A percentile compares a stretch with the other conserved stretches of the same genome.
Evolutionary conservation across 169 alveolate genomes (phyloP).

Genomic region (Plasmodium relictum): DNA sequence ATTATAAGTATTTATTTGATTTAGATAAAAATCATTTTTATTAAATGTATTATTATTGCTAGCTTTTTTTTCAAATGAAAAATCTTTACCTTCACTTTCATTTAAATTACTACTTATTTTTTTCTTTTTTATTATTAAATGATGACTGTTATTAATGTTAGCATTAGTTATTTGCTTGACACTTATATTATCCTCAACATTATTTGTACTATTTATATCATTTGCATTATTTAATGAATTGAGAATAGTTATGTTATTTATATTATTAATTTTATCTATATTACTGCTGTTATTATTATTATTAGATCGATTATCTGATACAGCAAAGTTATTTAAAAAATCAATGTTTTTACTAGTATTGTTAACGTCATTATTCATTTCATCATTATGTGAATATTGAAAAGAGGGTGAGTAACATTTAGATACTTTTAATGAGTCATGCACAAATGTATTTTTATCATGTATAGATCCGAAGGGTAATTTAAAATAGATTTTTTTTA

Average conservation of each 20-base stretch:
- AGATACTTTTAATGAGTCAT: not conserved
- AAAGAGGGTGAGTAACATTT: not conserved
- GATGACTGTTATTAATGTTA: too few relatives aligned
- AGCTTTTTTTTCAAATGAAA: not conserved
- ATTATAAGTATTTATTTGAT: slow-evolving; percentile 9
- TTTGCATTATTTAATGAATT: not conserved
- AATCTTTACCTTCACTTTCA: too few relatives aligned
- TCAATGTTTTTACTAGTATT: too few relatives aligned
- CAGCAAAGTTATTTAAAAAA: not conserved
- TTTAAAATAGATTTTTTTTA: not conserved
- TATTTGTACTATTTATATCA: not conserved
- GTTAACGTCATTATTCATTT: not conserved
- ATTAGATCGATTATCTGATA: not conserved
- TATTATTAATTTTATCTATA: not conserved
- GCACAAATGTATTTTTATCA: not conserved
- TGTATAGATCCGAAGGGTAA: not conserved
- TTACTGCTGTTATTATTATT: not conserved
- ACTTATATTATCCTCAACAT: not conserved
- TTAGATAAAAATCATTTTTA: not conserved
- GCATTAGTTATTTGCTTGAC: too few relatives aligned
- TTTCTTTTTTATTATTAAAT: too few relatives aligned
- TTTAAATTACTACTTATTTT: too few relatives aligned
- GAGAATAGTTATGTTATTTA: not conserved
- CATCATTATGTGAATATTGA: not conserved
- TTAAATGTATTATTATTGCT: not conserved